Base-by-base conservation (phyloP, 2,329 filamentous ascomycete genomes). In the Pseudomassariella vexata region DNA sequence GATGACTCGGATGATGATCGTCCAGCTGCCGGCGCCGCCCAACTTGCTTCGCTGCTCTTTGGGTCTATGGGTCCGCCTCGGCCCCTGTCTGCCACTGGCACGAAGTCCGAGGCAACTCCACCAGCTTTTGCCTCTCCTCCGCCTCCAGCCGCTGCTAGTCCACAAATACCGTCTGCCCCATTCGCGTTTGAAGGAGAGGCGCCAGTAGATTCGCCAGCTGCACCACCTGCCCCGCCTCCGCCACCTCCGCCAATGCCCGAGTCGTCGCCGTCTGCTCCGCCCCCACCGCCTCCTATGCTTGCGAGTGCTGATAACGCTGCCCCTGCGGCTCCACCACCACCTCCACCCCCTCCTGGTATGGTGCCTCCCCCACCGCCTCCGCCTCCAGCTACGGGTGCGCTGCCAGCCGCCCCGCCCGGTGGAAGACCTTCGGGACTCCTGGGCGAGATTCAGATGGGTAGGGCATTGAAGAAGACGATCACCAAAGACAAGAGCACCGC, bases 11-110 rank as follows among this genome's bases (percentile, higher is more conserved):
- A 90, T 35, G 85, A 89, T 35, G 83, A 88, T 33, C 76, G 81
- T 8, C 81, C 85, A 12, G 84, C 84, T 30, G 86, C 83, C 37
- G 87, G 79, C 46, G 92, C 92, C 29, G 92, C 94, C 39, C 86
- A 95, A 48, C 76, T 98, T 22, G 92, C 92, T 11, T 94, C 86
- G 6, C 92, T 95, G 39, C 72, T 98, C 14, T 98, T 98, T 55
- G 90, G 92, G 37, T 95, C 89, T 31, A 96, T 98, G 89, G 90
- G 77, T 8, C 90, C 92, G 23, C 90, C 92, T 10, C 79, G 90
- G 31, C 89, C 90, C 19, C 63, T 95, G 26, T 94, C 86, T 14
- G 83, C 87, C 6, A 79, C 85, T 56, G 87, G 85, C 34, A 79
- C 84, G 44, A 84, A 85, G 47, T 66, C 66, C 7, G 53, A 57